phyloP scores from a whole-genome alignment of 345 rosid species.

The Lepidium aucheri region DNA sequence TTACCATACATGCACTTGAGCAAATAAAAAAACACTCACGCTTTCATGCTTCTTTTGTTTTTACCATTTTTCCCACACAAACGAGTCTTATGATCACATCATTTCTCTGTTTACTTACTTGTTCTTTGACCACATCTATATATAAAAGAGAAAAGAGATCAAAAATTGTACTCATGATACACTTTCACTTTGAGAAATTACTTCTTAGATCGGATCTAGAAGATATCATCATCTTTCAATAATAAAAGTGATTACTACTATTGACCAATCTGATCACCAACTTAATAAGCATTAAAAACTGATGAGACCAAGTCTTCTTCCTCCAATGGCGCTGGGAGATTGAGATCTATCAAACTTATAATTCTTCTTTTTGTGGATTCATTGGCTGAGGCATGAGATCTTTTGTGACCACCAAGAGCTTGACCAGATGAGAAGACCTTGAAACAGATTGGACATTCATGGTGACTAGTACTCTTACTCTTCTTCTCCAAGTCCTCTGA shows the following conservation, averaged over 20 bases:
- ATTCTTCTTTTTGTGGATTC: background rate
- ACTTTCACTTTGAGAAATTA: background rate
- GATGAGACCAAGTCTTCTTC: constrained; percentile 35
- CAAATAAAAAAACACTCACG: background rate
- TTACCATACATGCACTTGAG: background rate
- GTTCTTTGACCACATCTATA: background rate
- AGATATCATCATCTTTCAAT: background rate
- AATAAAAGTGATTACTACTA: background rate
- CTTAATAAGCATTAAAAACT: constrained; percentile 3
- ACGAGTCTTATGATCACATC: background rate
- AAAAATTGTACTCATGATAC: background rate
- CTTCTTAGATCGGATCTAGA: background rate
- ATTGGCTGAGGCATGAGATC: constrained; percentile 42
- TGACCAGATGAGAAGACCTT: constrained; percentile 82
- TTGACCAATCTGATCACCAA: background rate
- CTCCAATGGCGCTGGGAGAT: constrained; percentile 70
- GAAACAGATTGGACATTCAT: constrained; percentile 66
- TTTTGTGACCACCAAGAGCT: constrained; percentile 90
- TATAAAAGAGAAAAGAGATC: too few relatives aligned
- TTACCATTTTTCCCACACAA: background rate
- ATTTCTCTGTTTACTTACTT: background rate
- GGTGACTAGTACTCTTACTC: constrained; percentile 26
- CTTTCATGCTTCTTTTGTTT: background rate
- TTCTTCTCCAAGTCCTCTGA: constrained; percentile 4
- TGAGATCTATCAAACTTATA: constrained; percentile 52